These are phyloP conservation scores for Aspergillus sp. DNA, from an alignment of 2,329 filamentous ascomycete species.

Conservation along the genomic window DNA sequence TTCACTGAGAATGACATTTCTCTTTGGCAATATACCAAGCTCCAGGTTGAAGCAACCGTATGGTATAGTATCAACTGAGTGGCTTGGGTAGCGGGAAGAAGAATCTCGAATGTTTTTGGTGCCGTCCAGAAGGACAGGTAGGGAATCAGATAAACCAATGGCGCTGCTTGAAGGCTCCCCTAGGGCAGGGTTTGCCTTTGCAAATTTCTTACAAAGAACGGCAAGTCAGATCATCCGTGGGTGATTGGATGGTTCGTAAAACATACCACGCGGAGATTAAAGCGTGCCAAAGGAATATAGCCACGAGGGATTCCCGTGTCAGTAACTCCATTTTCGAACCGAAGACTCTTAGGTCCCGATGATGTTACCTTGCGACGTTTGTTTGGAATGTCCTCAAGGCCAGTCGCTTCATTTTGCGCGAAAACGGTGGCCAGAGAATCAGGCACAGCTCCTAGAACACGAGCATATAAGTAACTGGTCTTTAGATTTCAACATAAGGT, in stretches of 20 bases:
- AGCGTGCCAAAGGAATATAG: constrained; percentile 28
- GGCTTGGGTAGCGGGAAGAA: too few relatives aligned
- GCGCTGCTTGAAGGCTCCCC: not conserved
- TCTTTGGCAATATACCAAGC: constrained; percentile 12
- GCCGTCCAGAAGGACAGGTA: constrained; percentile 14
- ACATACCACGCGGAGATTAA: constrained; percentile 27
- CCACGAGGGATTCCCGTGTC: constrained; percentile 15
- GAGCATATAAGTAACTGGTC: not conserved
- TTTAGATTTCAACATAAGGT: not conserved
- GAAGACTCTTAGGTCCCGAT: constrained; percentile 12
- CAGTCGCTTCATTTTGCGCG: constrained; percentile 8
- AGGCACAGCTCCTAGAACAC: constrained; percentile 16
- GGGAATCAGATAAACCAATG: not conserved
- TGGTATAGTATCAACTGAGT: too few relatives aligned
- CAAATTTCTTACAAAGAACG: constrained; percentile 14
- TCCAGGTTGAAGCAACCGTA: constrained; percentile 15
- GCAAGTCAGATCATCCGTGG: constrained; percentile 1
- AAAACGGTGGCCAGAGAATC: constrained; percentile 19
- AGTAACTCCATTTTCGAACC: constrained; percentile 11
- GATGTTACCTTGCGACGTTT: constrained; percentile 30
- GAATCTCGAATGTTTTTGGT: too few relatives aligned
- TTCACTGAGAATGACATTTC: constrained; percentile 14
- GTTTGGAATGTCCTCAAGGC: constrained; percentile 14
- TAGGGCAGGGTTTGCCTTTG: not conserved
- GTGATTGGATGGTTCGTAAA: constrained; percentile 1